Percentiles rank a stretch among this genome's conserved stretches.
Conservation (phyloP, 306 rosid genomes). For the Begonia masoniana region DNA sequence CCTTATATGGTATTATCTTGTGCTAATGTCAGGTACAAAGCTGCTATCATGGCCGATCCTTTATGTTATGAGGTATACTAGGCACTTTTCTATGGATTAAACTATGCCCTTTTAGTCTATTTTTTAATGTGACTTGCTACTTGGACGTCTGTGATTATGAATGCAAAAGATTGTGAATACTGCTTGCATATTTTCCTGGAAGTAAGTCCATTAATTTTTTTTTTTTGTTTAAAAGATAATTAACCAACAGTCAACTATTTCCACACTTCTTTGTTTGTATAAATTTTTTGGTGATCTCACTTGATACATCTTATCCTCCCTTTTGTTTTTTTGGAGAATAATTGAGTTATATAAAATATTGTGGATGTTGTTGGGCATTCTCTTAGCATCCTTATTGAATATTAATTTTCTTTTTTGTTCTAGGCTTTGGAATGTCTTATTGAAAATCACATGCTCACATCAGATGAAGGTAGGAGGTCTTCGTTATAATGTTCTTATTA, state of each 20-base stretch:
- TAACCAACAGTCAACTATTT: no score
- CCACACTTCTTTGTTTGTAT: neutral
- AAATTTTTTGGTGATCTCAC: neutral
- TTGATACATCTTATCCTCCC: neutral
- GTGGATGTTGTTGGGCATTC: neutral
- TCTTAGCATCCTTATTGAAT: slow-evolving; percentile 1
- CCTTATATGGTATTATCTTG: slow-evolving; percentile 10
- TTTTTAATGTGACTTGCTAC: neutral
- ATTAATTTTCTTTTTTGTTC: slow-evolving; percentile 13
- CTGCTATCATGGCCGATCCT: slow-evolving; percentile 94
- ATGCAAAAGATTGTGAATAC: neutral
- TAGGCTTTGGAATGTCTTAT: slow-evolving; percentile 95
- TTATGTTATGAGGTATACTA: slow-evolving; percentile 81
- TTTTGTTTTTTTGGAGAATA: no score
- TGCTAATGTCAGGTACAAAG: slow-evolving; percentile 58
- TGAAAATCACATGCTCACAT: slow-evolving; percentile 94
- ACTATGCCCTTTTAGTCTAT: neutral
- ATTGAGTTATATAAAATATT: neutral
- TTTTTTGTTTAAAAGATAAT: neutral
- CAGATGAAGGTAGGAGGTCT: slow-evolving; percentile 59
- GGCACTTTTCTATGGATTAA: neutral
- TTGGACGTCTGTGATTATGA: neutral
- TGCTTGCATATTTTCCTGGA: slow-evolving; percentile 1
- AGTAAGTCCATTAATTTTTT: neutral
- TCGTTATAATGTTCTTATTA: neutral